A percentile compares a stretch with the other conserved stretches of the same genome.
These are phyloP conservation scores for Skeletonema potamos DNA, from an alignment of 108 stramenopile genomes.

Conservation along the genomic window DNA sequence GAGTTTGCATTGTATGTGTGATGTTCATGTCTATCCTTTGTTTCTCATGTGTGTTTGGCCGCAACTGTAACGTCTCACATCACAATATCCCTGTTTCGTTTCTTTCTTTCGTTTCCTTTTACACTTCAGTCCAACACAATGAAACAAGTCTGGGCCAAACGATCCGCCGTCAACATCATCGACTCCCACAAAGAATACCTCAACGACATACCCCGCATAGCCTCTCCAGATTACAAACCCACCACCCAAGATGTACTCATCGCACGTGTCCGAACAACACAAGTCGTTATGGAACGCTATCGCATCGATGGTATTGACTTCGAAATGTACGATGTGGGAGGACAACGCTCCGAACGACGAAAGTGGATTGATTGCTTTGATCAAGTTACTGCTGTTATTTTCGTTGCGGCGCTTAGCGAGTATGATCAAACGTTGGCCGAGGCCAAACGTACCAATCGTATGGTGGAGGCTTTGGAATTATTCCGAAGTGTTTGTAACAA, in stretches of 20 bases:
- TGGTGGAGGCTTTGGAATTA: constrained; percentile 95
- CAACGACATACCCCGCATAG: constrained; percentile 76
- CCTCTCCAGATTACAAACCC: constrained; percentile 77
- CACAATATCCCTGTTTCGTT: too few species aligned
- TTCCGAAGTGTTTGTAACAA: constrained; percentile 97
- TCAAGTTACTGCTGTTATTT: constrained; percentile 97
- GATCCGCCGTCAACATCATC: constrained; percentile 77
- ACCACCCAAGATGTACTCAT: constrained; percentile 93
- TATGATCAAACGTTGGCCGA: constrained; percentile 97
- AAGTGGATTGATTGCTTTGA: constrained; percentile 97
- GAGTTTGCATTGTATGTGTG: constrained; percentile 28
- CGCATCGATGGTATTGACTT: constrained; percentile 89
- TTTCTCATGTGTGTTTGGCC: too few species aligned
- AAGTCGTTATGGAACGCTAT: constrained; percentile 90
- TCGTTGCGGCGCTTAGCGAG: constrained; percentile 95
- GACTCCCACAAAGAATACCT: constrained; percentile 90
- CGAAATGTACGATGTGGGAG: constrained; percentile 96
- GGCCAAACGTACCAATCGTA: constrained; percentile 93
- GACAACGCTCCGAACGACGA: constrained; percentile 86
- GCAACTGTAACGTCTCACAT: too few species aligned
- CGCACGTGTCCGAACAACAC: constrained; percentile 95
- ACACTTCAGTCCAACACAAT: constrained; percentile 34
- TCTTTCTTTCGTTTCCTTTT: background rate
- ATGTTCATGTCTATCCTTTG: background rate
- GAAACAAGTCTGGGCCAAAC: constrained; percentile 72